phyloP scores from a whole-genome alignment of 345 rosid species.

The Litchi chinensis region DNA sequence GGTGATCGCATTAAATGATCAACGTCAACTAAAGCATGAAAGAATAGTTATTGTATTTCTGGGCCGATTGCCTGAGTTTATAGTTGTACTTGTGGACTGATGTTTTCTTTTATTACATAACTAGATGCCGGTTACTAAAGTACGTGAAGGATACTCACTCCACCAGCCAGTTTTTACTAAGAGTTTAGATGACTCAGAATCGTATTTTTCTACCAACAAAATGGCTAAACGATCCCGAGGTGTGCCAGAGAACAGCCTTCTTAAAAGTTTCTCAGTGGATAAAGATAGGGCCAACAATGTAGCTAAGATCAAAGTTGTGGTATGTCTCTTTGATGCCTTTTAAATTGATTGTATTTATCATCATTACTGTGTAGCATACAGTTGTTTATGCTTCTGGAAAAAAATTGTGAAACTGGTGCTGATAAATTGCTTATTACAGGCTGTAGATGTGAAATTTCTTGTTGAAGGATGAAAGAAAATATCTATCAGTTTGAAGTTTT shows the following conservation, averaged over 20 bases:
- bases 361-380: not conserved
- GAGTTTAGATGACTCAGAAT: conserved; percentile 43
- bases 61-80: not conserved
- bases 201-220: conserved; percentile 29
- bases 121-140: conserved; percentile 24
- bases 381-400: not conserved
- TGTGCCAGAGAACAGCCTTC: conserved; percentile 40
- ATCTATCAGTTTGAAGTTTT: not conserved
- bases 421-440: not conserved
- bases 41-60: not conserved
- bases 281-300: conserved; percentile 54
- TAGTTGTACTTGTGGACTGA: conserved; percentile 7
- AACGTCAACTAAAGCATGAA: not conserved
- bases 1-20: not conserved
- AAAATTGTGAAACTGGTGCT: not conserved
- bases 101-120: not conserved
- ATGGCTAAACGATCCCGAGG: conserved; percentile 22
- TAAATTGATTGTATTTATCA: not conserved
- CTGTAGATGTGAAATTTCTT: not conserved
- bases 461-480: not conserved
- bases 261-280: conserved; percentile 48
- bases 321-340: conserved; percentile 20
- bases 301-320: conserved; percentile 73
- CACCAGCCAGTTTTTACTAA: conserved; percentile 30
- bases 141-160: conserved; percentile 27